phyloP scores from a whole-genome alignment of 2,329 filamentous ascomycete species.

The Huntiella decipiens region DNA sequence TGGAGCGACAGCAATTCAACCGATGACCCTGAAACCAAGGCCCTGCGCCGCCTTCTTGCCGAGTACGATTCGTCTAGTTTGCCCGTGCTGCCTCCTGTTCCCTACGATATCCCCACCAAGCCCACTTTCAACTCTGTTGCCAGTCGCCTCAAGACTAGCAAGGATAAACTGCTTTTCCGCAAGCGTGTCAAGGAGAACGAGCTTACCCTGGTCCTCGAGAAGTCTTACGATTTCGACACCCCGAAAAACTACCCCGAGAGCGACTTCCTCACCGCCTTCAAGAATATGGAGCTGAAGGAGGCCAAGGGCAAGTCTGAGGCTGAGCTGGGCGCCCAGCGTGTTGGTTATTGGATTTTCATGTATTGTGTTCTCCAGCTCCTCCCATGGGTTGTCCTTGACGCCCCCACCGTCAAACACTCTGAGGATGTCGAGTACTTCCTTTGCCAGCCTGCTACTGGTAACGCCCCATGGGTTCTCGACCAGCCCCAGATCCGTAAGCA shows the following conservation, averaged over 20 bases:
- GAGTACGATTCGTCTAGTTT: constrained; percentile 83
- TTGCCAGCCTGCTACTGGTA: constrained; percentile 54
- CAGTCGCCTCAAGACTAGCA: constrained; percentile 47
- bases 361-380: constrained; percentile 62
- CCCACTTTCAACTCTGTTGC: constrained; percentile 50
- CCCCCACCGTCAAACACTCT: constrained; percentile 46
- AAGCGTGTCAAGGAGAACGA: constrained; percentile 63
- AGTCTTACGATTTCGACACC: constrained; percentile 63
- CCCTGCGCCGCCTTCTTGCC: constrained; percentile 58
- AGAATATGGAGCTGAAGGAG: constrained; percentile 51
- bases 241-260: constrained; percentile 17
- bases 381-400: constrained; percentile 60
- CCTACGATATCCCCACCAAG: constrained; percentile 68
- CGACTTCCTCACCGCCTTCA: constrained; percentile 47
- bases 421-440: constrained; percentile 68
- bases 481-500: constrained; percentile 43
- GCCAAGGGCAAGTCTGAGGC: constrained; percentile 41
- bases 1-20: constrained; percentile 26
- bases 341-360: constrained; percentile 66
- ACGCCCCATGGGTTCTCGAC: constrained; percentile 54
- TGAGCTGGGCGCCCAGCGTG: constrained; percentile 52
- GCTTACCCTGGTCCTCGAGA: constrained; percentile 55
- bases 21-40: constrained; percentile 42
- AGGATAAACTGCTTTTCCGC: constrained; percentile 56
- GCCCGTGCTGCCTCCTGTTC: constrained; percentile 76